A percentile compares a stretch with the other conserved stretches of the same genome.
Conservation (phyloP, 768 basidiomycete species). For the Agrocybe chaxingu region DNA sequence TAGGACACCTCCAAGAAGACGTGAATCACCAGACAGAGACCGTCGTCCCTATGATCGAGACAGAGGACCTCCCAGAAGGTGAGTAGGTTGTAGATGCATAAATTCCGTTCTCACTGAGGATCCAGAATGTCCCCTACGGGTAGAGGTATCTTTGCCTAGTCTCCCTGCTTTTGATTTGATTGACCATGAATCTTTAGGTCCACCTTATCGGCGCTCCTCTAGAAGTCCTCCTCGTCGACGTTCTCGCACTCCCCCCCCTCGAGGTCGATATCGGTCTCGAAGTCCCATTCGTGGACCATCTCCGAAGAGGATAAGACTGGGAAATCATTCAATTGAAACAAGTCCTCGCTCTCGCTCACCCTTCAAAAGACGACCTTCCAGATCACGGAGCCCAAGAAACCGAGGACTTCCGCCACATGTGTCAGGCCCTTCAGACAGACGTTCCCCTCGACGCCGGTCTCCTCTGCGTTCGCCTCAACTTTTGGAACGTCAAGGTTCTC, state of each 20-base stretch:
- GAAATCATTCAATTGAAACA: constrained; percentile 24
- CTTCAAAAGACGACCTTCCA: constrained; percentile 13
- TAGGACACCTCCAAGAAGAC: constrained; percentile 18
- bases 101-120: no score
- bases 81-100: neutral
- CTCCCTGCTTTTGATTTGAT: no score
- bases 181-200: constrained; percentile 2
- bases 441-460: no score
- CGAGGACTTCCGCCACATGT: neutral
- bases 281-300: constrained; percentile 21
- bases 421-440: no score
- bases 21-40: constrained; percentile 21
- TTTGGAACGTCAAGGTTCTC: no score
- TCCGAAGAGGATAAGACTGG: constrained; percentile 20
- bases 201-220: neutral
- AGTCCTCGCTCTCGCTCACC: constrained; percentile 22
- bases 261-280: constrained; percentile 20
- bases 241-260: constrained; percentile 26
- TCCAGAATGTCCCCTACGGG: no score
- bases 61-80: constrained; percentile 23
- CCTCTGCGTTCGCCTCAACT: no score
- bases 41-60: constrained; percentile 21
- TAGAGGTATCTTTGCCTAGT: no score
- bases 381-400: constrained; percentile 16
- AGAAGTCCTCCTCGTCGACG: constrained; percentile 18